A percentile compares a stretch with the other conserved stretches of the same genome.
Conservation (phyloP, 2,329 filamentous ascomycete species). For the Drechslerella coelobrocha region DNA sequence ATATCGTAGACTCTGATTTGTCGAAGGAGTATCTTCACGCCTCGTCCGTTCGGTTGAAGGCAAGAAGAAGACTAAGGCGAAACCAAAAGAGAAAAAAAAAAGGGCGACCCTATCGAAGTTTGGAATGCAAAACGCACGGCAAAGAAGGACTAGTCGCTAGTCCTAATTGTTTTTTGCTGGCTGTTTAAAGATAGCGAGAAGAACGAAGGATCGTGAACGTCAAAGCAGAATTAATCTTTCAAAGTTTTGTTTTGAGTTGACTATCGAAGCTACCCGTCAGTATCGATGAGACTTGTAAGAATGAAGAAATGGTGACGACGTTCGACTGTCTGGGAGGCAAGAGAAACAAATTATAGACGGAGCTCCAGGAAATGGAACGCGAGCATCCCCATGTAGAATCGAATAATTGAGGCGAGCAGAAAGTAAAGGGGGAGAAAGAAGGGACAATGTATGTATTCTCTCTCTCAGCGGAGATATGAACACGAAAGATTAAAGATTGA, state of each 20-base stretch:
- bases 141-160: slow-evolving; percentile 14
- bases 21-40: slow-evolving; percentile 15
- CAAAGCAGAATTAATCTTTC: slow-evolving; percentile 43
- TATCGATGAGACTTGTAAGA: slow-evolving; percentile 38
- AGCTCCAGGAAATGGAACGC: slow-evolving; percentile 52
- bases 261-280: slow-evolving; percentile 50
- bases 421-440: slow-evolving; percentile 12
- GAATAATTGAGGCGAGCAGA: slow-evolving; percentile 40
- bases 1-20: slow-evolving; percentile 42
- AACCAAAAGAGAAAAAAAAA: slow-evolving; percentile 1
- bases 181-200: slow-evolving; percentile 43
- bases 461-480: slow-evolving; percentile 18
- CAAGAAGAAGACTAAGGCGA: slow-evolving; percentile 23
- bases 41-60: slow-evolving; percentile 28
- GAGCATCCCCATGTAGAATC: slow-evolving; percentile 38
- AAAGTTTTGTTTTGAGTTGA: slow-evolving; percentile 46
- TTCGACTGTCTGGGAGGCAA: neutral
- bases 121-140: slow-evolving; percentile 23
- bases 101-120: slow-evolving; percentile 14
- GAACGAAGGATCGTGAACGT: slow-evolving; percentile 48
- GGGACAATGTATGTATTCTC: slow-evolving; percentile 13
- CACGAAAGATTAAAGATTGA: slow-evolving; percentile 48
- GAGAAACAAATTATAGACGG: slow-evolving; percentile 27
- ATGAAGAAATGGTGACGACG: slow-evolving; percentile 5
- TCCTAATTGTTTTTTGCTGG: slow-evolving; percentile 19